A percentile compares a stretch with the other conserved stretches of the same genome.
phyloP scores from a whole-genome alignment of 495 filamentous ascomycete genomes.

The Penicillium cinerascens region DNA sequence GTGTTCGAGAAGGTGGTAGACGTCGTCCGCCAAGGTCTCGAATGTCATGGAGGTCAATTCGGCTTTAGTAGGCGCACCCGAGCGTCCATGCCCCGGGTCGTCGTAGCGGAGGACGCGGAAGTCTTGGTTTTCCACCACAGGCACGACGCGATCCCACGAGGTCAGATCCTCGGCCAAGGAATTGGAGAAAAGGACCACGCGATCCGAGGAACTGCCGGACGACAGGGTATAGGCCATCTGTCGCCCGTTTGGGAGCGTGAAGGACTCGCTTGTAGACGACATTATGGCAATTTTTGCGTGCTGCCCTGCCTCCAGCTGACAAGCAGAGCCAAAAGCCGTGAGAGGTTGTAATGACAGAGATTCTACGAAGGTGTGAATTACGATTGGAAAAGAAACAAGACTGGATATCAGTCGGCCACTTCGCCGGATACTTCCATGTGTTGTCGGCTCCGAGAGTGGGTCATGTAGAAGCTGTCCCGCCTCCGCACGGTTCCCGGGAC shows the following conservation, averaged over 20 bases:
- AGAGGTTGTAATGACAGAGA: neutral
- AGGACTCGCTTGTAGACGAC: neutral
- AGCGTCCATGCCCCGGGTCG: conserved; percentile 31
- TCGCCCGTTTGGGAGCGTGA: conserved; percentile 14
- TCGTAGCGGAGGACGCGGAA: conserved; percentile 31
- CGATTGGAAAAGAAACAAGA: too few relatives aligned
- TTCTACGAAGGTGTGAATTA: too few relatives aligned
- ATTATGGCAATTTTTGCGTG: neutral
- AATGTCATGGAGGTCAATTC: conserved; percentile 21
- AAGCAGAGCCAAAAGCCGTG: neutral
- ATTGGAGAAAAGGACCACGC: conserved; percentile 24
- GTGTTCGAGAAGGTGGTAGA: conserved; percentile 19
- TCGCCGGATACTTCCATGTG: too few relatives aligned
- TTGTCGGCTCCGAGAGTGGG: too few relatives aligned
- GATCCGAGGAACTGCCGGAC: conserved; percentile 1
- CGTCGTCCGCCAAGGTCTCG: conserved; percentile 26
- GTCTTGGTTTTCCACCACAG: conserved; percentile 16
- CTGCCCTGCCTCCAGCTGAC: too few relatives aligned
- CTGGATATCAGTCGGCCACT: too few relatives aligned
- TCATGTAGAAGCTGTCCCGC: too few relatives aligned
- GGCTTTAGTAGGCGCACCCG: conserved; percentile 19
- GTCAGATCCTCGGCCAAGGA: conserved; percentile 17
- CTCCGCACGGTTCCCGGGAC: too few relatives aligned
- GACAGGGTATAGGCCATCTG: conserved; percentile 12
- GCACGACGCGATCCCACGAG: conserved; percentile 27